Evolutionary conservation across 768 basidiomycete genomes (phyloP), one percentile per base, ranked within the genome.

Genomic region (Tricholoma terreum): DNA sequence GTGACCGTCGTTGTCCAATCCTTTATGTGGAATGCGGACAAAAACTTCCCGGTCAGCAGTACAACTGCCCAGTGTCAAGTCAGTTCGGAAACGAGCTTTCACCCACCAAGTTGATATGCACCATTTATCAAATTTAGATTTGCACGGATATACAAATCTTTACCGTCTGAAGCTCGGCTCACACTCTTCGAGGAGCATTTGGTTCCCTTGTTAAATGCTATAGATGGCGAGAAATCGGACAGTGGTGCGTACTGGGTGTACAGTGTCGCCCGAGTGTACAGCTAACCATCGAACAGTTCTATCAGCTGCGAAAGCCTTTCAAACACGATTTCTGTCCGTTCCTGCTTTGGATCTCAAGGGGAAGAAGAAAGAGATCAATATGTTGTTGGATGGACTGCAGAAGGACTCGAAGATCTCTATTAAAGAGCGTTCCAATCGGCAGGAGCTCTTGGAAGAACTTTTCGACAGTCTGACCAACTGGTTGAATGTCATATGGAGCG

Each of bases 401-500:
- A 76, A 76, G 43, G 85, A 87, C 58, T 64, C 78, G 0, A 86
- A 86, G 60, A 69, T 77, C 3, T 71, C 80, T 1, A 71, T 81
- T 55, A 80, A 75, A 52, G 85, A 85, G 51, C 69, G 79, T 12
- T 84, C 83, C 1, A 77, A 73, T 58, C 75, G 78, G 27, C 79
- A 81, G 17, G 83, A 85, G 58, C 73, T 89, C 1, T 63, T 87
- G 12, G 61, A 71, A 21, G 85, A 89, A 65, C 77, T 80, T 6
- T 70, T 86, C 8, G 77, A 83, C 48, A 84, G 75, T 61, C 66
- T 88, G 21, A 70, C 79, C 0, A 63, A 64, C n/a, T 89, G 86
- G 86, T 63, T 89, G 49, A 81, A 75, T 64, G 79, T 84, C 59
- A 81, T 89, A 34, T 89, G 87, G 87, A 74, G 66, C 53, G 74